phyloP scores from a whole-genome alignment of 2,329 filamentous ascomycete species.

The Zymoseptoria ardabiliae region DNA sequence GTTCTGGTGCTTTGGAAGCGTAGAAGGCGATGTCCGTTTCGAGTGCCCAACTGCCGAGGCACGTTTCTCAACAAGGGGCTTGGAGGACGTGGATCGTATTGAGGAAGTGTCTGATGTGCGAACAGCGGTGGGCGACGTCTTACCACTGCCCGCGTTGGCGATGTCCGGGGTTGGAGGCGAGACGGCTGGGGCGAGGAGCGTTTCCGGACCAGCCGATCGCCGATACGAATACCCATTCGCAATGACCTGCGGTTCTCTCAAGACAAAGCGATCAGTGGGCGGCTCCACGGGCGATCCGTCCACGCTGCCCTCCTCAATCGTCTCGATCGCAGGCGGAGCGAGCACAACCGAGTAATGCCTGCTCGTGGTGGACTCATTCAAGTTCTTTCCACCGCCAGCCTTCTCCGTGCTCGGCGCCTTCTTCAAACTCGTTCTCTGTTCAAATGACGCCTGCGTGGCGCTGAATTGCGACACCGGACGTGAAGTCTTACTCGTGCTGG shows the following conservation, averaged over 20 bases:
- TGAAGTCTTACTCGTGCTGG: slow-evolving; percentile 10
- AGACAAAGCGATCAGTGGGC: background rate
- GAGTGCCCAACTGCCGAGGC: slow-evolving; percentile 25
- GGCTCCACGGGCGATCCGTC: slow-evolving; percentile 13
- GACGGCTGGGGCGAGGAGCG: background rate
- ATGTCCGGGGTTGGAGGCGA: background rate
- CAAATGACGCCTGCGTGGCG: background rate
- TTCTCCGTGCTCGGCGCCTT: slow-evolving; percentile 2
- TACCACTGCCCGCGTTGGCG: too few species aligned
- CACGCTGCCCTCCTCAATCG: slow-evolving; percentile 12
- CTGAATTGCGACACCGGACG: slow-evolving; percentile 14
- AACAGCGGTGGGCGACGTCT: background rate
- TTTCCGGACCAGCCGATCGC: slow-evolving; percentile 1
- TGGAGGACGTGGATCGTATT: slow-evolving; percentile 6
- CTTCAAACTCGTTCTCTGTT: slow-evolving; percentile 2
- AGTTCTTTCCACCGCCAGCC: background rate
- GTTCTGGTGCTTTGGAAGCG: slow-evolving; percentile 36
- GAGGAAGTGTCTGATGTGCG: slow-evolving; percentile 9
- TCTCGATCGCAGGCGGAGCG: slow-evolving; percentile 13
- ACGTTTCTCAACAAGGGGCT: slow-evolving; percentile 24
- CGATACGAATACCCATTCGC: slow-evolving; percentile 6
- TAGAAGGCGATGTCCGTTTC: slow-evolving; percentile 7
- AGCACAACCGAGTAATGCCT: slow-evolving; percentile 10
- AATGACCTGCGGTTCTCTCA: slow-evolving; percentile 6
- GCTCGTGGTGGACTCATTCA: slow-evolving; percentile 5